Conservation (phyloP, 2,329 filamentous ascomycete species). For the Alternaria alternata region DNA sequence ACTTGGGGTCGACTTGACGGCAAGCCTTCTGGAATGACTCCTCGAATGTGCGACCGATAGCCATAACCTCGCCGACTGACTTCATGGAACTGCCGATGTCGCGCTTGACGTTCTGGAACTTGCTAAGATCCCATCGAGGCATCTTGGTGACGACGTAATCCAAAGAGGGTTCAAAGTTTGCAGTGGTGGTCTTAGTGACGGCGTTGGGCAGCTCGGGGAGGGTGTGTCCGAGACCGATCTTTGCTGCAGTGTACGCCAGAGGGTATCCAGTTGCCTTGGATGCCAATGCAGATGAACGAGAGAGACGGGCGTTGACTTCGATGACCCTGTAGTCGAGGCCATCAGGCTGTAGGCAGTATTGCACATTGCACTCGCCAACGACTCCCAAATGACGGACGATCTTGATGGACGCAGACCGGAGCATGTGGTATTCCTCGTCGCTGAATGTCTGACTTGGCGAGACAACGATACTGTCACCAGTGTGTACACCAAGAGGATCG, state of each 20-base stretch:
- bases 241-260: constrained; percentile 94
- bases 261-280: constrained; percentile 99
- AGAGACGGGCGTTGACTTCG: constrained; percentile 98
- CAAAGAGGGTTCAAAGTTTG: constrained; percentile 96
- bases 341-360: constrained; percentile 96
- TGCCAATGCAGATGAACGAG: constrained; percentile 93
- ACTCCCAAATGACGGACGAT: constrained; percentile 97
- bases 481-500: constrained; percentile 95
- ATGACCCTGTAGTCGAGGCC: constrained; percentile 98
- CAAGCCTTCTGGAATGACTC: constrained; percentile 99
- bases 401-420: constrained; percentile 96
- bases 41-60: constrained; percentile 97
- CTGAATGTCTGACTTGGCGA: constrained; percentile 96
- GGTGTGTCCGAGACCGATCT: constrained; percentile 95
- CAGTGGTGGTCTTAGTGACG: constrained; percentile 97
- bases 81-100: constrained; percentile 99
- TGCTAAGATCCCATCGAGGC: constrained; percentile 95
- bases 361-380: constrained; percentile 97
- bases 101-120: constrained; percentile 98
- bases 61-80: constrained; percentile 99
- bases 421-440: constrained; percentile 99
- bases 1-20: constrained; percentile 92
- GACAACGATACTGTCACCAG: constrained; percentile 97
- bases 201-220: constrained; percentile 96
- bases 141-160: constrained; percentile 99